Base-by-base conservation (phyloP, 306 rosid genomes). In the Citrullus mucosospermus region DNA sequence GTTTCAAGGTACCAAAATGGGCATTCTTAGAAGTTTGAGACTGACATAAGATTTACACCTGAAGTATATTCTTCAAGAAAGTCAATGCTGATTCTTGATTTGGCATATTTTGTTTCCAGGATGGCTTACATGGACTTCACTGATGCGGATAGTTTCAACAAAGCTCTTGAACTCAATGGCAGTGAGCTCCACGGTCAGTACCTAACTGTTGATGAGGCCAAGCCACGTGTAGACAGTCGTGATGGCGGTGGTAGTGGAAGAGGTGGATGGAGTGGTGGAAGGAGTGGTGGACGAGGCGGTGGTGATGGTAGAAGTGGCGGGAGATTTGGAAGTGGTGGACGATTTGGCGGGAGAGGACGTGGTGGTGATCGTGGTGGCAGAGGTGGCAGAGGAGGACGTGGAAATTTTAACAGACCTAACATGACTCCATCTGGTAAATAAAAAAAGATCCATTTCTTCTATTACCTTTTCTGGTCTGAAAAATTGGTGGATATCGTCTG, bases 61-160 rank as follows among this genome's bases (percentile, higher is more conserved):
- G 1, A 39, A 6, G 8, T 2, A 39, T 39, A 39, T 39, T 39
- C 6, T 5, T 4, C 8, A 6, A 39, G 6, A 46, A 46, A 8
- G 4, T 12, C 2, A 48, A 48, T 48, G 54, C 16, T 44, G 13
- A 44, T 44, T 2, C 13, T 25, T 68, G 20, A 41, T 44, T 46
- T 8, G 53, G 4, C 6, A 58, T n/a, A 25, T 67, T 46, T 8
- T 38, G 15, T 41, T n/a, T 63, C 54, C 82, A 95, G 98, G 77
- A 77, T 84, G 79, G 97, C 99, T 3, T 95, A 92, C 82, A 2
- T 95, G 80, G 99, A 95, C 88, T 95, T 95, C 57, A 8, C 25
- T 7, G 91, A 87, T 58, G 18, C 22, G 1, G 81, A 76, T 28
- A 13, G 83, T 67, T 13, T 88, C 32, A 76, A 48, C 70, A 82